Evolutionary conservation across 169 alveolate genomes (phyloP).

Genomic region (Eimeria zaria): DNA sequence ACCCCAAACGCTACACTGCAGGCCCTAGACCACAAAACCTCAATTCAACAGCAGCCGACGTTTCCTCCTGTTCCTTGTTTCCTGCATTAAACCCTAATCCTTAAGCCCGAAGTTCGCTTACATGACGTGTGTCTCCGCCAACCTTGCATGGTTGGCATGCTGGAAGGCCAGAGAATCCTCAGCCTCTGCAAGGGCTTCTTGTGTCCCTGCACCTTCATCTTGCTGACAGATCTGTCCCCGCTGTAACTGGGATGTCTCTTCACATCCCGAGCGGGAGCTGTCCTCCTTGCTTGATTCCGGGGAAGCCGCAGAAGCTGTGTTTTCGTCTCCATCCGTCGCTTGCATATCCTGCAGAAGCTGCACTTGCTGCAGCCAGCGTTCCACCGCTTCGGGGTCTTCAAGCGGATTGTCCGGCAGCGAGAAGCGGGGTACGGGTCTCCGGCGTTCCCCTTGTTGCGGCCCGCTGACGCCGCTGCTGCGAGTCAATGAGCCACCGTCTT

Average conservation of each 20-base stretch:
- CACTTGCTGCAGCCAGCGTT: conserved; percentile 80
- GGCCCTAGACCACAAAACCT: background rate
- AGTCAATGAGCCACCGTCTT: conserved; percentile 13
- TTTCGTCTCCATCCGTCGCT: background rate
- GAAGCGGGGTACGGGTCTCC: background rate
- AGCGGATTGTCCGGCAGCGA: conserved; percentile 45
- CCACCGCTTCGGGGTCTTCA: conserved; percentile 43
- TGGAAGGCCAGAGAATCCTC: background rate
- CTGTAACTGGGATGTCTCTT: conserved; percentile 5
- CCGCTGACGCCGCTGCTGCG: conserved; percentile 20
- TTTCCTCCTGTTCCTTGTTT: background rate
- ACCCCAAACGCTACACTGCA: background rate
- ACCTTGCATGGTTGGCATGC: background rate
- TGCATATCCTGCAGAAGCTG: conserved; percentile 22
- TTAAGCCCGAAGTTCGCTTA: background rate
- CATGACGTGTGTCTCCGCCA: conserved; percentile 30
- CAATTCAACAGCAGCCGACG: background rate
- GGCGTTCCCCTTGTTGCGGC: background rate
- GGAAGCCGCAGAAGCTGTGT: background rate
- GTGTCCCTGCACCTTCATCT: conserved; percentile 19
- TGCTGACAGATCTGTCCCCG: conserved; percentile 60
- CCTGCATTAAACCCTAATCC: background rate
- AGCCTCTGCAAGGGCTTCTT: conserved; percentile 69
- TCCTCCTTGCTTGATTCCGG: background rate
- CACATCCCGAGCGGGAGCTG: background rate